Evolutionary conservation across 768 basidiomycete species (phyloP), one percentile per base, ranked within the genome.

Genomic region (Mycena leptocephala): DNA sequence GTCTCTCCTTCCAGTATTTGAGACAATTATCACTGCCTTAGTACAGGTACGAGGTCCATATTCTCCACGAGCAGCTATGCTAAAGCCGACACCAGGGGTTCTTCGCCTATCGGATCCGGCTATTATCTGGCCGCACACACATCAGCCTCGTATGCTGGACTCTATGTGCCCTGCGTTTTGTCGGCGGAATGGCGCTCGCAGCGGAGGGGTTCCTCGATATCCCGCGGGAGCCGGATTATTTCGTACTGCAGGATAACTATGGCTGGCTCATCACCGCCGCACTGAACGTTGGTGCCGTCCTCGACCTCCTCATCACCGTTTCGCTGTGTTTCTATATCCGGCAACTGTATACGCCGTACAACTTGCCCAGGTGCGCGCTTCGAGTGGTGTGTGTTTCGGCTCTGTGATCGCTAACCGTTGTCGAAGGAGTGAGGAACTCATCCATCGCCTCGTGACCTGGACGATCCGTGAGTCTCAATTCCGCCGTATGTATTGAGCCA

Each of bases 291-390:
- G 82, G 85, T 11, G 82, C 80, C 3, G 78, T 76, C 1, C 70
- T 84, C 24, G 86, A 87, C 58, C 70, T 86, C 35, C 72, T 81
- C 18, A 83, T 86, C 67, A 84, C 84, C 0, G 75, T 76, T 0
- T 79, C 82, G 28, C 80, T 87, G 80, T 75, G 85, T 53, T 85
- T 82, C 62, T 84, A 84, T 71, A 72, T 87, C 13, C 24, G 75
- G 2, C 70, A 70, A n/a, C 76, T 77, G 30, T 77, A 73, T 30
- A 65, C 65, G 11, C 65, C 71, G 43, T 46, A 46, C 43, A 46
- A 46, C 43, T 22, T 46, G 59, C 30, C 74, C 80, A 59, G 55
- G 77, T 69, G 39, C 79, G 82, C 41, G 8, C 74, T 76, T 65
- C n/a, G 13, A 22, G 3, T 18, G 30, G 53, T 22, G 2, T 37